Base-by-base conservation (phyloP, 805 yeast genomes). In the Deakozyma indianensis region DNA sequence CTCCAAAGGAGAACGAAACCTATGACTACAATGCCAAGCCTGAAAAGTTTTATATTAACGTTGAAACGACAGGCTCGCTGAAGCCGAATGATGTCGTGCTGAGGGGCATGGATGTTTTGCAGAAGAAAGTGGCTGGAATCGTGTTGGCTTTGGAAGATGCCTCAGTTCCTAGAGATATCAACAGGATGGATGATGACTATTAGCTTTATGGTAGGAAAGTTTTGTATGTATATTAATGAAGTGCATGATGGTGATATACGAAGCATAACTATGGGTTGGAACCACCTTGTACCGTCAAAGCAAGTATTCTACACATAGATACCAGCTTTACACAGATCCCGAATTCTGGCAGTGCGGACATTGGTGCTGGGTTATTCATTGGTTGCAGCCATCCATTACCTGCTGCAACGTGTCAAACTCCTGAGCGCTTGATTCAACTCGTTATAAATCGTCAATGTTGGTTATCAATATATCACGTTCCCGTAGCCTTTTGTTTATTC, bases 21-120 rank as follows among this genome's bases (percentile, higher is more conserved):
- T 88, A 88, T 58, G 96, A 92, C 61, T 86, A 79, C 61, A 71
- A 67, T 40, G 95, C 96, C 4, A 75, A 73, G 56, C 94, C 98
- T 2, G 68, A 74, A 41, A 78, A 77, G 52, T 92, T 80, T 56
- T 92, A 92, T 63, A 66, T 90, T 58, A 90, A 84, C 53, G 83
- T 94, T 7, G 99, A 92, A 64, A 84, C 96, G 1, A 83, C 88
- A 14, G 98, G 98, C 2, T 77, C 80, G 43, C 74, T 92, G 48
- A 76, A 83, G 45, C 94, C 96, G 1, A 83, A 87, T 57, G 94
- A 85, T 53, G 96, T 92, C 23, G 85, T 92, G 21, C 66, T 78
- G 44, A 78, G 88, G 56, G 88, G 95, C 42, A 78, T 94, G 53
- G 79, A 75, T 45, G 87, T 87, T 25, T 67, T 92, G 55, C 95